phyloP scores from a whole-genome alignment of 768 basidiomycete species.

The Boletellus emodensis region DNA sequence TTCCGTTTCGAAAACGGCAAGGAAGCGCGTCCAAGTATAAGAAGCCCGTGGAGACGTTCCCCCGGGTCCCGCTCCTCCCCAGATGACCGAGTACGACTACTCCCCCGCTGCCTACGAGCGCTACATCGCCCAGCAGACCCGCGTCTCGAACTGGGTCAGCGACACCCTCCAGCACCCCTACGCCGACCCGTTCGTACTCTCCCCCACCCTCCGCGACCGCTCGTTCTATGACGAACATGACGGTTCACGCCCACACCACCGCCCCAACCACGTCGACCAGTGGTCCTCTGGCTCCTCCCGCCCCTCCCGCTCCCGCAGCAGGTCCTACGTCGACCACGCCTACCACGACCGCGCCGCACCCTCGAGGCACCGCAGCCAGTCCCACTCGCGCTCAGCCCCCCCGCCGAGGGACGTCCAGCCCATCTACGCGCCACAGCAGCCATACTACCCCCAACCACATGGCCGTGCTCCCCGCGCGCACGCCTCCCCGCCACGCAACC shows the following conservation, averaged over 20 bases:
- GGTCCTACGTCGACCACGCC: constrained; percentile 22
- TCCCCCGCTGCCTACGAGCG: constrained; percentile 52
- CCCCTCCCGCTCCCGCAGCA: constrained; percentile 21
- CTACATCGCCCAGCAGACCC: constrained; percentile 42
- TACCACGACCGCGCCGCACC: constrained; percentile 16
- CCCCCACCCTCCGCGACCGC: constrained; percentile 29
- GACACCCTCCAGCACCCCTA: constrained; percentile 35
- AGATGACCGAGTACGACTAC: constrained; percentile 61
- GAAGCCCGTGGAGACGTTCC: not conserved
- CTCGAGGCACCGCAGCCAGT: constrained; percentile 22
- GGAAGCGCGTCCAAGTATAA: not conserved
- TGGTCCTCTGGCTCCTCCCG: constrained; percentile 21
- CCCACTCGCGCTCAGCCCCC: constrained; percentile 22
- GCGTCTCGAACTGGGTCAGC: constrained; percentile 49
- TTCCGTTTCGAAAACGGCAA: constrained; percentile 2
- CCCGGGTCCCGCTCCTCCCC: constrained; percentile 6
- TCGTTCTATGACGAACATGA: constrained; percentile 23
- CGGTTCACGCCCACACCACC: not conserved
- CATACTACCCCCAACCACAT: constrained; percentile 20
- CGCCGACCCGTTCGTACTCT: constrained; percentile 28
- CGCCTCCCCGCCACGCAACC: constrained; percentile 14
- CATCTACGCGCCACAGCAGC: constrained; percentile 15
- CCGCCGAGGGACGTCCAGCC: constrained; percentile 13
- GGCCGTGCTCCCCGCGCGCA: not conserved
- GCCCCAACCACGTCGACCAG: constrained; percentile 11